Conservation (phyloP, 169 alveolate species). For the Amoebophrya sp. region DNA sequence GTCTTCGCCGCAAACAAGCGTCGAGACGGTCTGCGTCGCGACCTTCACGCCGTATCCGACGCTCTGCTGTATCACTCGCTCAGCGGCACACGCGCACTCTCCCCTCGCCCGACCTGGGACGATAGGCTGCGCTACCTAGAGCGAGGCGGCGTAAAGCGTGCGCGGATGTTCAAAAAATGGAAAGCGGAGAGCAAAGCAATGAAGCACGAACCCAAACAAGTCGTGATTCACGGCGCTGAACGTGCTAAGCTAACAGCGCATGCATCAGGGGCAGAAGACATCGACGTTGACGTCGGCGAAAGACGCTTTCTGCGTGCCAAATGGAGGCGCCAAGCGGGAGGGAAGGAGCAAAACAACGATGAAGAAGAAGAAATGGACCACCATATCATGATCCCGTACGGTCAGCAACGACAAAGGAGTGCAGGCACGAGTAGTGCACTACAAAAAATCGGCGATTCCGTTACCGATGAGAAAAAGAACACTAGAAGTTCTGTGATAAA, state of each 20-base stretch:
- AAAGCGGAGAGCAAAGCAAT: not conserved
- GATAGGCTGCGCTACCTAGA: not conserved
- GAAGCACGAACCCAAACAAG: too few species aligned
- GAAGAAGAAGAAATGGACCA: too few species aligned
- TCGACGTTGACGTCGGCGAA: not conserved
- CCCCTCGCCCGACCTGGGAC: not conserved
- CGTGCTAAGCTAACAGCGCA: not conserved
- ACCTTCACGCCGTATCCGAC: not conserved
- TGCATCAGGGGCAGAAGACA: not conserved
- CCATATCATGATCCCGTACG: too few species aligned
- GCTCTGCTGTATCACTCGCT: not conserved
- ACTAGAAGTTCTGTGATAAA: too few species aligned
- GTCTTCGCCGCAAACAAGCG: not conserved
- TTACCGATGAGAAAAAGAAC: too few species aligned
- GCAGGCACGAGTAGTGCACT: too few species aligned
- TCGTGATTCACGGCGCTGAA: too few species aligned
- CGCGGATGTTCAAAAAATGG: not conserved
- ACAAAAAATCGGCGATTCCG: too few species aligned
- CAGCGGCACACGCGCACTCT: not conserved
- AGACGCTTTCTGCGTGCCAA: not conserved
- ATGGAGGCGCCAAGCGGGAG: not conserved
- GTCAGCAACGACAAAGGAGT: too few species aligned
- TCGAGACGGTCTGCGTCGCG: not conserved
- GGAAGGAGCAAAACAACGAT: too few species aligned
- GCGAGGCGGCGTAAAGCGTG: not conserved